Percentiles rank a stretch among this genome's conserved stretches.
Conservation (phyloP, 73 alveolate genomes). For the Symbiodinium pilosum region DNA sequence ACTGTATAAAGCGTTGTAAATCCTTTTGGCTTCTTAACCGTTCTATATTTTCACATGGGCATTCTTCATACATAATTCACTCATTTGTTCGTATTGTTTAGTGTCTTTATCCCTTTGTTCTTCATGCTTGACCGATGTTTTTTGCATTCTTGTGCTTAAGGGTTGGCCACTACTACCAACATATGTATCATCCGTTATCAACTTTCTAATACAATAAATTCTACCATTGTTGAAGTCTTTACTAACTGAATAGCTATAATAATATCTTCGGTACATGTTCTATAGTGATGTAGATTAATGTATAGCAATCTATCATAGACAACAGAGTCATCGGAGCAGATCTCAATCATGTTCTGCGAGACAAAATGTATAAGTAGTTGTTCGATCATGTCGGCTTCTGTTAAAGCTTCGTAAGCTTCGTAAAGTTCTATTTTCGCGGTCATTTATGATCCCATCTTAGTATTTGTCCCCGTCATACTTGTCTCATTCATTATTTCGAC, state of each 20-base stretch:
- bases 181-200: too few relatives aligned
- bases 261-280: neutral
- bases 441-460: neutral
- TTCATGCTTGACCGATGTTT: too few relatives aligned
- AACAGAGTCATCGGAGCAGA: neutral
- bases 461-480: neutral
- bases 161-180: neutral
- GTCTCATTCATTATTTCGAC: neutral
- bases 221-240: too few relatives aligned
- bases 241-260: neutral
- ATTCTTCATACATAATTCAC: too few relatives aligned
- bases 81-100: too few relatives aligned
- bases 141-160: too few relatives aligned
- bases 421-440: neutral
- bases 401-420: neutral
- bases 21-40: too few relatives aligned
- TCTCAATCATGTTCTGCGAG: neutral
- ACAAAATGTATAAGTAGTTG: neutral
- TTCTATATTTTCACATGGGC: too few relatives aligned
- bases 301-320: neutral
- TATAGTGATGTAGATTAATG: neutral
- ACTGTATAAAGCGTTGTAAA: too few relatives aligned
- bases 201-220: too few relatives aligned
- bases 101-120: too few relatives aligned
- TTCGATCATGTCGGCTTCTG: neutral